Evolutionary conservation across 805 yeast species (phyloP).

Genomic region (Saturnispora silvae): DNA sequence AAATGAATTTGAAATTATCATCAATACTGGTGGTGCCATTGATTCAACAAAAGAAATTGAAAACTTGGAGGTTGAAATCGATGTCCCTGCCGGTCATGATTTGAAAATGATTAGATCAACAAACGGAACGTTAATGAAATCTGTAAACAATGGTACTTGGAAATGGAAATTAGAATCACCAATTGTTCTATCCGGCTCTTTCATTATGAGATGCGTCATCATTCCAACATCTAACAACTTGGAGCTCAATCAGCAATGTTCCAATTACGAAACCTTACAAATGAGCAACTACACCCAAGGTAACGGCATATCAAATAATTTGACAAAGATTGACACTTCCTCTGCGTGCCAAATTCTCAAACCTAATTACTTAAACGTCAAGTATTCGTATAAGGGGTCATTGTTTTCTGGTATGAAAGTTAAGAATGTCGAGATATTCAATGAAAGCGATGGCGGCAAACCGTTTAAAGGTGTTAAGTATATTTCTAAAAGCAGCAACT

Average conservation of each 20-base stretch:
- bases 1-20: conserved; percentile 51
- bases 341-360: conserved; percentile 12
- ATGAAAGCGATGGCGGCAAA: conserved; percentile 47
- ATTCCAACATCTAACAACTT: not conserved
- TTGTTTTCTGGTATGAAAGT: conserved; percentile 71
- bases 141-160: conserved; percentile 5
- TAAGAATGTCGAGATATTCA: conserved; percentile 45
- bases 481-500: conserved; percentile 52
- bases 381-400: conserved; percentile 53
- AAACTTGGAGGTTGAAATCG: conserved; percentile 32
- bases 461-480: conserved; percentile 92
- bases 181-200: conserved; percentile 9
- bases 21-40: conserved; percentile 7
- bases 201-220: conserved; percentile 10
- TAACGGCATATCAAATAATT: not conserved
- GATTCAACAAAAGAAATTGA: conserved; percentile 33
- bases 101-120: conserved; percentile 10
- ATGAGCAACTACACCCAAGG: not conserved
- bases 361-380: conserved; percentile 38
- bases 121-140: conserved; percentile 9
- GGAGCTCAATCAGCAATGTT: not conserved
- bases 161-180: conserved; percentile 16
- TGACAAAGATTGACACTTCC: not conserved
- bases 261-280: not conserved
- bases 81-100: conserved; percentile 16